phyloP scores from a whole-genome alignment of 2,329 filamentous ascomycete species.

The Claviceps paspali region DNA sequence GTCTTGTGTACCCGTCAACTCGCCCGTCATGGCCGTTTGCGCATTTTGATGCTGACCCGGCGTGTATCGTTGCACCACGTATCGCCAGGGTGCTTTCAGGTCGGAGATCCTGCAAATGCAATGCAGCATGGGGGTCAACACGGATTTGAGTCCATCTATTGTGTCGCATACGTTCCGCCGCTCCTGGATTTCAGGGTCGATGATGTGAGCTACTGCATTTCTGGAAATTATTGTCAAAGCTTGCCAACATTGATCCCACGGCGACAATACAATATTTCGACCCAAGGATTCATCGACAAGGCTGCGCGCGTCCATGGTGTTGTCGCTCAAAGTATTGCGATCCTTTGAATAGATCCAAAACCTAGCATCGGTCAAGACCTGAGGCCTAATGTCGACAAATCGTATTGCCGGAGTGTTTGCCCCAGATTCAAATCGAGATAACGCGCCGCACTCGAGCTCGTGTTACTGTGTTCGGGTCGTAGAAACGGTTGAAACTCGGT shows the following conservation, averaged over 20 bases:
- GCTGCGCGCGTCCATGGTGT: background rate
- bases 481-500: background rate
- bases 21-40: background rate
- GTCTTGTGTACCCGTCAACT: background rate
- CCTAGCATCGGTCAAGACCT: too few species aligned
- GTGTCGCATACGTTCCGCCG: background rate
- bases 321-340: background rate
- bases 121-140: background rate
- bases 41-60: background rate
- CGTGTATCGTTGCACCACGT: conserved; percentile 2
- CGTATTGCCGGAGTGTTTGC: background rate
- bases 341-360: background rate
- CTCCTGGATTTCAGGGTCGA: background rate
- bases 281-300: background rate
- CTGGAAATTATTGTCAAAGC: too few species aligned
- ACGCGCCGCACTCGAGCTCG: background rate
- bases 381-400: background rate
- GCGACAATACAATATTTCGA: background rate
- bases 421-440: background rate
- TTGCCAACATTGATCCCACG: too few species aligned
- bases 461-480: background rate
- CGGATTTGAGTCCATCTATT: background rate
- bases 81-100: background rate
- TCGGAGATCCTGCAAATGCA: background rate
- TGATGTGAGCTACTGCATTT: background rate